phyloP scores from a whole-genome alignment of 805 yeast genomes.

The Teunomyces lycoperdinae region DNA sequence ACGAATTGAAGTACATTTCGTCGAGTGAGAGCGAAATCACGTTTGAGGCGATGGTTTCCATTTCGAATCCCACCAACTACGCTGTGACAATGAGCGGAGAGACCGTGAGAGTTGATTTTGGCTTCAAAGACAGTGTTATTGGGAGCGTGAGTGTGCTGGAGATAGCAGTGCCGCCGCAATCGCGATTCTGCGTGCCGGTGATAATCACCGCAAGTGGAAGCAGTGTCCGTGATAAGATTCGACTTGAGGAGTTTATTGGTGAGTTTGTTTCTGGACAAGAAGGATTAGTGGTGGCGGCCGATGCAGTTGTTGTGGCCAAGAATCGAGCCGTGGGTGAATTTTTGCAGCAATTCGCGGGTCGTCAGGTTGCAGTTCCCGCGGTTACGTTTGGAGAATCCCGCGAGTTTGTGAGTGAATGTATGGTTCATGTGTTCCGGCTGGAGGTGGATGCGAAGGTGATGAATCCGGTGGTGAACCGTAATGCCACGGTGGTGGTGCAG shows the following conservation, averaged over 20 bases:
- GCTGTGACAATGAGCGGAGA: background rate
- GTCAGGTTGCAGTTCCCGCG: slow-evolving; percentile 21
- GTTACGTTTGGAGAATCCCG: slow-evolving; percentile 20
- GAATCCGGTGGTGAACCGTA: slow-evolving; percentile 54
- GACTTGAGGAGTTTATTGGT: slow-evolving; percentile 36
- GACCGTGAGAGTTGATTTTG: slow-evolving; percentile 2
- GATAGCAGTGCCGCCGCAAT: slow-evolving; percentile 16
- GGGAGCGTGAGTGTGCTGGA: slow-evolving; percentile 11
- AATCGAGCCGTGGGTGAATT: slow-evolving; percentile 11
- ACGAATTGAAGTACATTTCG: background rate
- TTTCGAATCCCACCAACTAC: background rate
- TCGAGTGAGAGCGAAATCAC: background rate
- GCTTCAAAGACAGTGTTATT: background rate
- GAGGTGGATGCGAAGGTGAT: slow-evolving; percentile 52
- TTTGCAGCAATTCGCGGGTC: slow-evolving; percentile 17
- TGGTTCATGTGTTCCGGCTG: slow-evolving; percentile 53
- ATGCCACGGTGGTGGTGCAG: slow-evolving; percentile 37
- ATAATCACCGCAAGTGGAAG: slow-evolving; percentile 9
- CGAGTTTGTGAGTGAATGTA: slow-evolving; percentile 24
- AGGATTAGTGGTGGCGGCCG: slow-evolving; percentile 21
- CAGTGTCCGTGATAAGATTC: slow-evolving; percentile 9
- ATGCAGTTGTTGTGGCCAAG: slow-evolving; percentile 21
- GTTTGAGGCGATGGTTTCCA: slow-evolving; percentile 3
- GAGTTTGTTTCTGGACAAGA: slow-evolving; percentile 35
- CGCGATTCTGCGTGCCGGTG: slow-evolving; percentile 17